A percentile compares a stretch with the other conserved stretches of the same genome.
These are phyloP conservation scores for Orbilia quercus DNA, from an alignment of 2,329 filamentous ascomycete genomes.

Conservation along the genomic window DNA sequence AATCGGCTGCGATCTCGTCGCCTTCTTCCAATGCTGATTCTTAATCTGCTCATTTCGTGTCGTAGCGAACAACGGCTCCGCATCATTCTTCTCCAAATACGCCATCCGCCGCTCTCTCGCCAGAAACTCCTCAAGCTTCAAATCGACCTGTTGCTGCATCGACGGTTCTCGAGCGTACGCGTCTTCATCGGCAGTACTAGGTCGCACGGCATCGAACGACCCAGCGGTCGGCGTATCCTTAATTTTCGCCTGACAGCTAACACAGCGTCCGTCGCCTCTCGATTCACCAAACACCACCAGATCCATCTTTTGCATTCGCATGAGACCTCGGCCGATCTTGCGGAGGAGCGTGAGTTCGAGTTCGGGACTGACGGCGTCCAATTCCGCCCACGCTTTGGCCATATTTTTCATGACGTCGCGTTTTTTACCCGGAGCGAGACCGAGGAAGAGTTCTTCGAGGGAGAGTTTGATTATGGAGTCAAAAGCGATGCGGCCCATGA, in stretches of 20 bases:
- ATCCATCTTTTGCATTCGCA: slow-evolving; percentile 8
- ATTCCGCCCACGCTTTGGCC: slow-evolving; percentile 32
- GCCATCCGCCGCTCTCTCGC: slow-evolving; percentile 22
- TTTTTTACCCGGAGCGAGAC: slow-evolving; percentile 26
- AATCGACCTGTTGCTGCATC: not conserved
- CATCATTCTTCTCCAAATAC: slow-evolving; percentile 28
- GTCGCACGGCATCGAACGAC: not conserved
- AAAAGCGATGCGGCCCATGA: slow-evolving; percentile 33
- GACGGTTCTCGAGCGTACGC: not conserved
- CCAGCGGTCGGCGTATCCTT: not conserved
- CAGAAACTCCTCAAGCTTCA: slow-evolving; percentile 9
- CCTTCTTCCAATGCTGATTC: slow-evolving; percentile 44
- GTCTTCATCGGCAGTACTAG: not conserved
- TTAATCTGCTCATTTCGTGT: slow-evolving; percentile 43
- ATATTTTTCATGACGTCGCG: slow-evolving; percentile 26
- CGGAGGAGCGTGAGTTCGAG: slow-evolving; percentile 36
- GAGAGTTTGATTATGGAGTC: slow-evolving; percentile 27
- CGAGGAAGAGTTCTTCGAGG: slow-evolving; percentile 27
- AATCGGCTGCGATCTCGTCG: slow-evolving; percentile 8
- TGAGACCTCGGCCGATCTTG: slow-evolving; percentile 23
- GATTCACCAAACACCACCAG: slow-evolving; percentile 15
- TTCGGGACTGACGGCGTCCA: slow-evolving; percentile 38
- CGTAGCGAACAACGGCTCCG: slow-evolving; percentile 36
- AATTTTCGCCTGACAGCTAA: slow-evolving; percentile 1
- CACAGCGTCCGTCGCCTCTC: slow-evolving; percentile 7